Evolutionary conservation across 2,329 filamentous ascomycete genomes (phyloP).

Genomic region (Colletotrichum cordylinicola): DNA sequence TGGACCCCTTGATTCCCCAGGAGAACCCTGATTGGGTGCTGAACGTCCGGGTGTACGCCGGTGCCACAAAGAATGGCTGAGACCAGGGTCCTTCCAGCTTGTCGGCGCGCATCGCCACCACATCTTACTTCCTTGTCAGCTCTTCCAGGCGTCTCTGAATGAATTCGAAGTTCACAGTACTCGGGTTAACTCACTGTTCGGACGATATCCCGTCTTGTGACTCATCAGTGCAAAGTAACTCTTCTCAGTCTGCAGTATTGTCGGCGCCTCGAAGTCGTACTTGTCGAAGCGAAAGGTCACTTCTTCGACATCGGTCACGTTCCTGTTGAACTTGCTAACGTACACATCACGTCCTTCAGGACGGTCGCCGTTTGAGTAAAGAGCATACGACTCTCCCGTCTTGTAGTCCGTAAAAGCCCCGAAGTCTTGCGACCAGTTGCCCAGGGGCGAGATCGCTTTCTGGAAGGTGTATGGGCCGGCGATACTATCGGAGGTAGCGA

Average conservation of each 20-base stretch:
- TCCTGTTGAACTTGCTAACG: constrained; percentile 57
- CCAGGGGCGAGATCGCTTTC: constrained; percentile 58
- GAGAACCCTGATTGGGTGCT: constrained; percentile 58
- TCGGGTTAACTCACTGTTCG: constrained; percentile 46
- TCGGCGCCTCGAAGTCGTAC: constrained; percentile 65
- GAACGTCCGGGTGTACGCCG: constrained; percentile 55
- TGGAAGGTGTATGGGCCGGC: constrained; percentile 60
- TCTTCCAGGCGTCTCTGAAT: not conserved
- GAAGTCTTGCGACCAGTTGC: constrained; percentile 69
- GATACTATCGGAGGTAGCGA: constrained; percentile 58
- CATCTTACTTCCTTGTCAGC: constrained; percentile 31
- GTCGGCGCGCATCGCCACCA: constrained; percentile 60
- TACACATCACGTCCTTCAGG: constrained; percentile 63
- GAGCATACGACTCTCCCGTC: constrained; percentile 57
- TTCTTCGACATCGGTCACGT: constrained; percentile 54
- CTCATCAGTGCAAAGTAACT: constrained; percentile 68
- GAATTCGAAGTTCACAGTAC: not conserved
- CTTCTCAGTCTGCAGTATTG: constrained; percentile 63
- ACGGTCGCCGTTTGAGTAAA: constrained; percentile 66
- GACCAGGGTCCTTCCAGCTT: constrained; percentile 56
- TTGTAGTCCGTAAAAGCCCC: constrained; percentile 67
- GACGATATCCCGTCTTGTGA: constrained; percentile 67
- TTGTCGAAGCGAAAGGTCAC: constrained; percentile 63
- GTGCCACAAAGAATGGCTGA: constrained; percentile 54
- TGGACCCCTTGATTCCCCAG: constrained; percentile 51